Evolutionary conservation across 1,139 yeast genomes (phyloP).

Genomic region (Scheffersomyces segobiensis): DNA sequence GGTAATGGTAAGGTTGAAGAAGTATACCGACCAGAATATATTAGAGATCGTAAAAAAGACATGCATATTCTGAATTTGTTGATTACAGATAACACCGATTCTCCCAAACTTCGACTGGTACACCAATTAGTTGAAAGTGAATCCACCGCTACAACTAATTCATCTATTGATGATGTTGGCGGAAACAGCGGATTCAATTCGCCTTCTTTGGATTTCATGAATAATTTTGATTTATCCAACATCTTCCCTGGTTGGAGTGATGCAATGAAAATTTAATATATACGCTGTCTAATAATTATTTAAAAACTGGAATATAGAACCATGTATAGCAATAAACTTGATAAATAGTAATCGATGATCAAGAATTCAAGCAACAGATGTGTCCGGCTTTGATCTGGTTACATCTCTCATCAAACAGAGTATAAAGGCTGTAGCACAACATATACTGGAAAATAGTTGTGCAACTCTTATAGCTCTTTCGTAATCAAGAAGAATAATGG

Average conservation of each 20-base stretch:
- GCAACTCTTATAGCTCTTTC: conserved; percentile 21
- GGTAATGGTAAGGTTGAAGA: conserved; percentile 25
- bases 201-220: conserved; percentile 21
- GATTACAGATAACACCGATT: conserved; percentile 7
- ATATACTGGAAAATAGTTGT: conserved; percentile 18
- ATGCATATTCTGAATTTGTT: conserved; percentile 19
- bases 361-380: background rate
- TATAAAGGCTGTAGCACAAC: conserved; percentile 21
- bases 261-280: conserved; percentile 6
- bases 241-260: conserved; percentile 24
- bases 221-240: conserved; percentile 19
- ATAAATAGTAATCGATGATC: too few relatives aligned
- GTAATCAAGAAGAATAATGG: conserved; percentile 18
- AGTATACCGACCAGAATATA: conserved; percentile 16
- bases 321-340: too few relatives aligned
- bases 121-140: background rate
- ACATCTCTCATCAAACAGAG: conserved; percentile 12
- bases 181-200: conserved; percentile 7
- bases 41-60: conserved; percentile 12
- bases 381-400: background rate
- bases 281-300: background rate
- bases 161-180: background rate
- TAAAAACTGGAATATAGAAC: background rate
- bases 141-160: background rate
- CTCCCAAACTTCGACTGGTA: background rate